A percentile compares a stretch with the other conserved stretches of the same genome.
Evolutionary conservation across 352 stramenopile species (phyloP).

Genomic region (Phytophthora multivora): DNA sequence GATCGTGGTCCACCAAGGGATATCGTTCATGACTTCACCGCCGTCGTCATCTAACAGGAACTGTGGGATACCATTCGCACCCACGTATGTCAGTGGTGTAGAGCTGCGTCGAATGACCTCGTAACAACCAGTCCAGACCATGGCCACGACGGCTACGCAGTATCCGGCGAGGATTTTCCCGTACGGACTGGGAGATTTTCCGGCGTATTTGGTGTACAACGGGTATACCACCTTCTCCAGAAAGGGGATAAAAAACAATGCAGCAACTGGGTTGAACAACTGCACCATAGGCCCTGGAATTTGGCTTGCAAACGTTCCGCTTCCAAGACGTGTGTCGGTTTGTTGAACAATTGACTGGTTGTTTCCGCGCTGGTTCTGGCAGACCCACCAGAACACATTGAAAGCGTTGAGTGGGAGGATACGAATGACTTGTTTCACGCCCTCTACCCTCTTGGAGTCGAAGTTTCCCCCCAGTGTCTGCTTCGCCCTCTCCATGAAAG

Average conservation of each 20-base stretch:
- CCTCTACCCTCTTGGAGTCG: conserved; percentile 47
- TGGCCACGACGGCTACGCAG: conserved; percentile 36
- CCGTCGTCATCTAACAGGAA: conserved; percentile 37
- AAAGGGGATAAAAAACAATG: conserved; percentile 46
- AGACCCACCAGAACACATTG: conserved; percentile 62
- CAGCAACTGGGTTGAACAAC: conserved; percentile 48
- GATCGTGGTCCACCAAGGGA: conserved; percentile 35
- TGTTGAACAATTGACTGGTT: conserved; percentile 73
- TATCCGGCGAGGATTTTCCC: conserved; percentile 44
- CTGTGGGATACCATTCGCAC: conserved; percentile 19
- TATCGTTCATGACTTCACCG: conserved; percentile 21
- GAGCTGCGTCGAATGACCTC: conserved; percentile 38
- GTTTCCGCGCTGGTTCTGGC: conserved; percentile 68
- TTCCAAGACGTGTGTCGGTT: conserved; percentile 53
- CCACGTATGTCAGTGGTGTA: conserved; percentile 22
- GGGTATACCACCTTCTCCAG: conserved; percentile 46
- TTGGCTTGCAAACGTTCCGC: conserved; percentile 36
- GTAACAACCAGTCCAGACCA: conserved; percentile 47
- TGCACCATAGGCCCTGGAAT: conserved; percentile 55
- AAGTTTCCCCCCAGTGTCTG: conserved; percentile 40
- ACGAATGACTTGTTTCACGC: conserved; percentile 54
- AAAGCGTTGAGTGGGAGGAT: conserved; percentile 39
- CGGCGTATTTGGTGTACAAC: conserved; percentile 39
- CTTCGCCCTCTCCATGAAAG: conserved; percentile 51
- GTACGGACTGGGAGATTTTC: conserved; percentile 43